These are phyloP conservation scores for Echinosphaeria canescens DNA, from an alignment of 2,329 filamentous ascomycete species.

Conservation along the genomic window DNA sequence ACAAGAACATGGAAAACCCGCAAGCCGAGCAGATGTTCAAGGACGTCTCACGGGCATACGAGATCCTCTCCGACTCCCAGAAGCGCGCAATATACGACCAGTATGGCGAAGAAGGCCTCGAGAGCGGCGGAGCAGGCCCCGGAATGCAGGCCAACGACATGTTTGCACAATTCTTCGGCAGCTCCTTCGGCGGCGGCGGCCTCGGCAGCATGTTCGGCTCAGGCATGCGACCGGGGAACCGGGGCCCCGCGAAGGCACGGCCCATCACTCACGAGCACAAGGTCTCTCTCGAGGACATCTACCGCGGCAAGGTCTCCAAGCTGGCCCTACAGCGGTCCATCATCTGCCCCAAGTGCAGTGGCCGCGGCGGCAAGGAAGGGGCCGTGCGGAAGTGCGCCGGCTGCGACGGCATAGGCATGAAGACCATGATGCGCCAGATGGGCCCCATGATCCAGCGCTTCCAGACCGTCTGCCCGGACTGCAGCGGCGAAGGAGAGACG, in stretches of 20 bases:
- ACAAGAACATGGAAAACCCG: conserved; percentile 93
- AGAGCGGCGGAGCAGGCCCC: conserved; percentile 53
- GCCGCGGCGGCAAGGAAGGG: conserved; percentile 89
- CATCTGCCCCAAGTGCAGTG: conserved; percentile 88
- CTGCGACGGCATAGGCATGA: conserved; percentile 92
- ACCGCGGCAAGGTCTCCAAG: conserved; percentile 95
- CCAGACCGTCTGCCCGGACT: conserved; percentile 97
- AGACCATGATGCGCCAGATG: conserved; percentile 99
- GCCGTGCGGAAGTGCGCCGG: conserved; percentile 84
- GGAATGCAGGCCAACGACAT: conserved; percentile 94
- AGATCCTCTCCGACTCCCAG: conserved; percentile 78
- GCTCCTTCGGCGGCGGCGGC: conserved; percentile 47
- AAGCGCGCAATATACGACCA: conserved; percentile 90
- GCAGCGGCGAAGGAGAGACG: conserved; percentile 90
- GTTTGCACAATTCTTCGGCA: conserved; percentile 92
- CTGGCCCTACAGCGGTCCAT: conserved; percentile 92
- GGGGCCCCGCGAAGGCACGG: conserved; percentile 70
- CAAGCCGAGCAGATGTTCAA: conserved; percentile 96
- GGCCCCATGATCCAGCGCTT: conserved; percentile 99
- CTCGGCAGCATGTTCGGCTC: conserved; percentile 61
- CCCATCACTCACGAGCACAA: conserved; percentile 98
- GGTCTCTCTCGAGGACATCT: conserved; percentile 93
- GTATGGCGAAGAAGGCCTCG: conserved; percentile 91
- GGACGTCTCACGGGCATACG: conserved; percentile 88
- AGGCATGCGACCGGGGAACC: conserved; percentile 52